Percentiles rank a stretch among this genome's conserved stretches.
These are phyloP conservation scores for Aspergillus sp. DNA, from an alignment of 2,329 filamentous ascomycete species.

Conservation along the genomic window DNA sequence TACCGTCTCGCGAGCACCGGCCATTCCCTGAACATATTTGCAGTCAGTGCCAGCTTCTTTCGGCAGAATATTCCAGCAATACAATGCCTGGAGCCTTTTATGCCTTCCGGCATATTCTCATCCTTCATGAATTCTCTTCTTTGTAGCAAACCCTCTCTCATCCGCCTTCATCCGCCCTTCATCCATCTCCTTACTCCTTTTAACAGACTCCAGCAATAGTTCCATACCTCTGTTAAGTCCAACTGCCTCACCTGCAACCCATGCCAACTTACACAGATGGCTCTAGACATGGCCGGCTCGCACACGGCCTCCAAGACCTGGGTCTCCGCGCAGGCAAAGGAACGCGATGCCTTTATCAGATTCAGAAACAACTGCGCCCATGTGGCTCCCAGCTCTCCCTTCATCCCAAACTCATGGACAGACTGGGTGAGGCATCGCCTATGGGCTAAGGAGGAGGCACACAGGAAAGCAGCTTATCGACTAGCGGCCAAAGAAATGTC, in stretches of 20 bases:
- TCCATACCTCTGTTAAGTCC: not conserved
- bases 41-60: too few species aligned
- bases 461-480: slow-evolving; percentile 4
- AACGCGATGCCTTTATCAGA: slow-evolving; percentile 17
- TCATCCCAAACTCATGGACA: slow-evolving; percentile 14
- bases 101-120: too few species aligned
- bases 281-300: not conserved
- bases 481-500: slow-evolving; percentile 4
- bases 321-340: slow-evolving; percentile 15
- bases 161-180: not conserved
- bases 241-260: not conserved
- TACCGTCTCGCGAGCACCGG: too few species aligned
- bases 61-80: too few species aligned
- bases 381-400: slow-evolving; percentile 17
- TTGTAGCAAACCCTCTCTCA: too few species aligned
- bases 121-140: too few species aligned
- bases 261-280: not conserved
- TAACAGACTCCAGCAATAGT: not conserved
- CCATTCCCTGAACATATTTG: too few species aligned
- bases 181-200: not conserved
- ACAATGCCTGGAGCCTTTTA: too few species aligned
- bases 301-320: slow-evolving; percentile 19
- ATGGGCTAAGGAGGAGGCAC: slow-evolving; percentile 7
- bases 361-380: slow-evolving; percentile 13
- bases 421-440: slow-evolving; percentile 16